Percentiles rank a stretch among this genome's conserved stretches.
These are phyloP conservation scores for Venturia nashicola DNA, from an alignment of 2,329 filamentous ascomycete genomes.

Conservation along the genomic window DNA sequence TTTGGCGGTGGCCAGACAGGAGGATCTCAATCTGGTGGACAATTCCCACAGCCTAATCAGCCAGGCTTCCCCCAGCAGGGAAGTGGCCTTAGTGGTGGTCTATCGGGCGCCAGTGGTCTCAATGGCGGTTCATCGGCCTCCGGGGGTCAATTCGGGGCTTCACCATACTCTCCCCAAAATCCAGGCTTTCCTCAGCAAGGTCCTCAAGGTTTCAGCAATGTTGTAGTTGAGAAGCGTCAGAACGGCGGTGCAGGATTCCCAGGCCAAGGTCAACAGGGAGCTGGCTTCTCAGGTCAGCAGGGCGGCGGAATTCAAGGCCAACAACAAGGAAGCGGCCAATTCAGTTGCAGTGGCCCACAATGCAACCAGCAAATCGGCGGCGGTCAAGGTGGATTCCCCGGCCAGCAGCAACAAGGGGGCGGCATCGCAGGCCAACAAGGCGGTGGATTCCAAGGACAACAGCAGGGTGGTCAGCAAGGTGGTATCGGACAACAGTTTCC, in stretches of 20 bases:
- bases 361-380: too few species aligned
- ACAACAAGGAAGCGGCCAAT: too few species aligned
- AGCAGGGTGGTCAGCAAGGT: neutral
- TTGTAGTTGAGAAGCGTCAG: neutral
- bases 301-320: neutral
- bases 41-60: neutral
- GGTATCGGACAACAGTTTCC: neutral
- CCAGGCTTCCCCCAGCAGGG: neutral
- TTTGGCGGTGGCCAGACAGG: neutral
- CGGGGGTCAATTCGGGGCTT: neutral
- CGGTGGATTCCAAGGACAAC: neutral
- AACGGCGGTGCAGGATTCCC: neutral
- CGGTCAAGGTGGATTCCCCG: too few species aligned
- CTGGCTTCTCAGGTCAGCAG: neutral
- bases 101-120: neutral
- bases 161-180: neutral
- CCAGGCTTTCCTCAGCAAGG: neutral
- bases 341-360: too few species aligned
- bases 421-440: neutral
- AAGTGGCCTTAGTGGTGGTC: neutral
- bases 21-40: neutral
- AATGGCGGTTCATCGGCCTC: neutral
- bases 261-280: neutral
- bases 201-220: neutral
- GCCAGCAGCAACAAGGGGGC: neutral